Conservation (phyloP, 2,329 filamentous ascomycete genomes). For the Colletotrichum spinosum region DNA sequence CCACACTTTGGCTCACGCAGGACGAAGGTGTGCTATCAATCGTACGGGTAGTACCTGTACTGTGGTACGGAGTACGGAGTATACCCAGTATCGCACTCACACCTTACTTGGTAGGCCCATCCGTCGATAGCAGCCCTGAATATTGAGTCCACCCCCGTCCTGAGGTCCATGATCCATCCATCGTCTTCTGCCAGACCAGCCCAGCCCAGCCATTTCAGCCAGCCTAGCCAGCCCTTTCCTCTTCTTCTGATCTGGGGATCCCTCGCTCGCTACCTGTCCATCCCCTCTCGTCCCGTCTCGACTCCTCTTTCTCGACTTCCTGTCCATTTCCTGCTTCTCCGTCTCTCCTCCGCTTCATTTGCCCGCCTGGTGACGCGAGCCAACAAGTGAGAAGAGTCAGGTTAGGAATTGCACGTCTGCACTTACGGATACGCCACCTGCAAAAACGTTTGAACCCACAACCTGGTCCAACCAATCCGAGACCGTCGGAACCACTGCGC, state of each 20-base stretch:
- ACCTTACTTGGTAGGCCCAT: too few relatives aligned
- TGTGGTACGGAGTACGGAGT: too few relatives aligned
- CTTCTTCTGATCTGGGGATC: conserved; percentile 30
- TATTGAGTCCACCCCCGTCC: conserved; percentile 23
- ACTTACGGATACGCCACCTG: too few relatives aligned
- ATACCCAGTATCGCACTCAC: too few relatives aligned
- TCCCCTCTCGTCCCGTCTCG: conserved; percentile 14
- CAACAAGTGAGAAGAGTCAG: conserved; percentile 3
- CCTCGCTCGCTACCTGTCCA: conserved; percentile 23
- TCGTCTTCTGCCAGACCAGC: conserved; percentile 12
- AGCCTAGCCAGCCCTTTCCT: conserved; percentile 8
- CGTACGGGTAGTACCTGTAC: too few relatives aligned
- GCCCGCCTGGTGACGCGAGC: conserved; percentile 16
- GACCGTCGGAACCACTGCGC: too few relatives aligned
- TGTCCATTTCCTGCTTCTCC: background rate
- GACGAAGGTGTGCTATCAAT: too few relatives aligned
- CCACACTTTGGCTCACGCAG: too few relatives aligned
- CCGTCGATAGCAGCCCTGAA: background rate
- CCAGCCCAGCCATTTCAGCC: background rate
- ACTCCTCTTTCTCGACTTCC: conserved; percentile 27
- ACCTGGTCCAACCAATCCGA: background rate
- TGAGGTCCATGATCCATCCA: conserved; percentile 17
- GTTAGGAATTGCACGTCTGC: too few relatives aligned
- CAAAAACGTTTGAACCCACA: background rate
- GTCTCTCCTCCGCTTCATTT: conserved; percentile 4